Base-by-base conservation (phyloP, 2,329 filamentous ascomycete genomes). In the Macroventuria anomochaeta region DNA sequence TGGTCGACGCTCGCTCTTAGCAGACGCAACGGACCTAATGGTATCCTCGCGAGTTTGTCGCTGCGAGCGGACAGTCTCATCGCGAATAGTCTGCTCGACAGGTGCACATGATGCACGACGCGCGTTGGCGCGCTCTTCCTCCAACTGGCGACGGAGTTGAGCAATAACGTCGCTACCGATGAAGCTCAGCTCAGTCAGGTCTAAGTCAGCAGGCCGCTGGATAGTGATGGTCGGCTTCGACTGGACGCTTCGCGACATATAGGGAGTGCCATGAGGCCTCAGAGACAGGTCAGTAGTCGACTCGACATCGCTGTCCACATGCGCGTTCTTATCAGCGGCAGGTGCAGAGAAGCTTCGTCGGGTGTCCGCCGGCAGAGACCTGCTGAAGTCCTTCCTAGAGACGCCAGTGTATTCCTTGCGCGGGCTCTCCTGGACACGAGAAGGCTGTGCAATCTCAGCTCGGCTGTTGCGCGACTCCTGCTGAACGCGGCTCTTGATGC, bases 181-280 rank as follows among this genome's bases (percentile, higher is more conserved):
- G 53, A 80, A 79, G 68, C 81, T 86, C 42, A 87, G 64, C 54
- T 83, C 73, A 1, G 84, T 86, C 39, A 83, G 59, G 36, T 74
- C 69, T 17, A 72, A 34, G 50, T 69, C 66, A 5, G 61, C 60
- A 41, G 70, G 71, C 25, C 63, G 63, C 46, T 73, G 68, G 12
- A 73, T 48, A 1, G 59, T 57, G 8, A 49, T 41, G n/a, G 60
- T 34, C 18, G 62, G 57, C 34, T 56, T 65, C 7, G 62, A 57
- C 13, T 55, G 55, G 32, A 55, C 59, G 37, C 62, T 67, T 37
- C 65, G 68, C 37, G 64, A 66, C n/a, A 62, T 60, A 31, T 67
- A 67, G 7, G 65, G 61, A 46, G 67, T 68, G 1, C 58, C 48
- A n/a, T 66, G 68, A 32, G 70, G 70, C 13, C 68, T 69, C 43